These are phyloP conservation scores for Bipolaris gigantea DNA, from an alignment of 2,329 filamentous ascomycete species.

Conservation along the genomic window DNA sequence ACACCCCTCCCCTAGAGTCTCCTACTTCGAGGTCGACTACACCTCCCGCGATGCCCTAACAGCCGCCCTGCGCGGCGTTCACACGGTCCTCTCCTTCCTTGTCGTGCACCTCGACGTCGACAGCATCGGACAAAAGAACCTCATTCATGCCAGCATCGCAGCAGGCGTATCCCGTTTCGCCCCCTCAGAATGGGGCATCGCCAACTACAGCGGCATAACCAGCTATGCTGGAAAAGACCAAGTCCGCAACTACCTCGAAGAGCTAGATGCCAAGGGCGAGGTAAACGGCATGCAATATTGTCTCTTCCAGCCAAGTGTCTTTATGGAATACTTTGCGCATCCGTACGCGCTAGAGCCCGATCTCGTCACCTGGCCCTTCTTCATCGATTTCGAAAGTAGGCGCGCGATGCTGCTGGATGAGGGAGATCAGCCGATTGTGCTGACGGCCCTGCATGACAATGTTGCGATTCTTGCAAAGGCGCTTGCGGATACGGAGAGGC, in stretches of 20 bases:
- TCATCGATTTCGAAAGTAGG: constrained; percentile 34
- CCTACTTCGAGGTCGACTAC: constrained; percentile 53
- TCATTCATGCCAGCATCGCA: constrained; percentile 37
- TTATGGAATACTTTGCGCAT: constrained; percentile 58
- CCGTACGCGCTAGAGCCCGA: constrained; percentile 54
- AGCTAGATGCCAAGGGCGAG: constrained; percentile 51
- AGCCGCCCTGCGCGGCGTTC: constrained; percentile 48
- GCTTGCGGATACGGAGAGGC: constrained; percentile 21
- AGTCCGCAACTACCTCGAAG: constrained; percentile 54
- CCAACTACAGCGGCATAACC: constrained; percentile 43
- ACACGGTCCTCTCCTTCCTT: constrained; percentile 54
- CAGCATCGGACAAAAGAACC: constrained; percentile 32
- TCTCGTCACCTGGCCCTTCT: constrained; percentile 44
- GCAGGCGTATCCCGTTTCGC: constrained; percentile 37
- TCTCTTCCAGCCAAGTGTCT: constrained; percentile 59
- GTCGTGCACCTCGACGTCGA: constrained; percentile 31
- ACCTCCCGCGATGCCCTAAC: constrained; percentile 44
- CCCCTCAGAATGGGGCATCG: constrained; percentile 38
- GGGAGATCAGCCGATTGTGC: constrained; percentile 28
- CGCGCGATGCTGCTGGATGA: constrained; percentile 36
- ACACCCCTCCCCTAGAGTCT: constrained; percentile 32
- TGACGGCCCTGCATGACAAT: constrained; percentile 34
- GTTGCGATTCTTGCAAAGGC: constrained; percentile 30
- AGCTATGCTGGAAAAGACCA: constrained; percentile 58
- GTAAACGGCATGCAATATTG: constrained; percentile 59